Base-by-base conservation (phyloP, 345 rosid genomes). In the Aethionema arabicum region DNA sequence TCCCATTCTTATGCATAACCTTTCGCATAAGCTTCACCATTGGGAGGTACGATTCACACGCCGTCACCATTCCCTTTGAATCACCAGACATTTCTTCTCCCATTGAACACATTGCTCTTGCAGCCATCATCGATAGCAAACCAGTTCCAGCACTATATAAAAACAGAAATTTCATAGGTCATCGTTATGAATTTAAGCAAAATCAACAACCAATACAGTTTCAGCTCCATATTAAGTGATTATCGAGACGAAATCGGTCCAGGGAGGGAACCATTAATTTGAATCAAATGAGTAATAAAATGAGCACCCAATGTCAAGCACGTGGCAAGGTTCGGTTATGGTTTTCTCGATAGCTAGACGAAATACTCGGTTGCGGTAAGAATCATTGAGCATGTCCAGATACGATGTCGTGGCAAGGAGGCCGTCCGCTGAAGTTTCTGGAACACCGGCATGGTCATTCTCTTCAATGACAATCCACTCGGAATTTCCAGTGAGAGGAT, bases 121-220 rank as follows among this genome's bases (percentile, higher is more conserved):
- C 95, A 61, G 90, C 86, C 98, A 89, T 92, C 98, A 89, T 89
- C 9, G 98, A 92, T 11, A 92, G 70, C 80, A 92, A 77, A 2
- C 97, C 98, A 58, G 98, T 87, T 66, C 98, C 98, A 40, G 98
- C 97, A 58, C 98, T 92, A 57, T 1, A 30, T 37, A 51, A 31
- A 53, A 52, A 52, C 72, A 51, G 44, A 33, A 30, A 61, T 52
- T 7, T 5, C 40, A 47, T 32, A 45, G 13, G 29, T 13, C 33
- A 27, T 21, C 16, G 6, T n/a, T 16, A 4, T 52, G 48, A 47
- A 13, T 11, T 30, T 7, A 40, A 40, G 27, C 11, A 40, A 8
- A 40, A 6, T 11, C 0, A 9, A 40, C 44, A 27, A 27, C 8
- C 54, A 35, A 9, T 8, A 12, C 12, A 6, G 40, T 43, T 43